These are phyloP conservation scores for Pleurotus eryngii DNA, from an alignment of 768 basidiomycete genomes.

Conservation along the genomic window DNA sequence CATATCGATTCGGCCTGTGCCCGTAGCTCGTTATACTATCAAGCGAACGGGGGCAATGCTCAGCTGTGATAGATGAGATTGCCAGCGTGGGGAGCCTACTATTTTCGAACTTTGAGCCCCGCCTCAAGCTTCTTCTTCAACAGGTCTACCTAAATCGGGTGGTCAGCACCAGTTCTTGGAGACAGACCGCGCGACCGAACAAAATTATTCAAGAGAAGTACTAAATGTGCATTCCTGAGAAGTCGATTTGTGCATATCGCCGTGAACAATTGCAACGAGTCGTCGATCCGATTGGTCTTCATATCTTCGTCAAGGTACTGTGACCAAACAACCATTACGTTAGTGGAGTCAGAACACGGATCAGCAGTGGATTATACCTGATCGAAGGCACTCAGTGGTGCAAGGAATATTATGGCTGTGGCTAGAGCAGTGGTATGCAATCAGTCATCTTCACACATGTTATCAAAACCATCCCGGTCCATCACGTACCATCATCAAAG, in stretches of 20 bases:
- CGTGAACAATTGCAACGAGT: conserved; percentile 77
- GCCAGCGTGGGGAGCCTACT: conserved; percentile 43
- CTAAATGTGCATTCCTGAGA: conserved; percentile 66
- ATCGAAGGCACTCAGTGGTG: conserved; percentile 85
- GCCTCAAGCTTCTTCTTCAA: conserved; percentile 67
- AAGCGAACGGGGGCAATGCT: not conserved
- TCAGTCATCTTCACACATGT: no score
- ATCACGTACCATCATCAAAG: conserved; percentile 69
- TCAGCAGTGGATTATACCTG: conserved; percentile 43
- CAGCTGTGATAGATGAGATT: not conserved
- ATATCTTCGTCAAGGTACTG: conserved; percentile 84
- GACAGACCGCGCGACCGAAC: conserved; percentile 12
- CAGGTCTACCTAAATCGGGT: conserved; percentile 55
- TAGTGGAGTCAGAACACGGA: not conserved
- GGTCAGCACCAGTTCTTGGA: conserved; percentile 9
- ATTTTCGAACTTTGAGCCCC: conserved; percentile 69
- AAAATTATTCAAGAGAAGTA: conserved; percentile 78
- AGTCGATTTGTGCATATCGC: conserved; percentile 74
- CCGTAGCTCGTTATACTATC: conserved; percentile 75
- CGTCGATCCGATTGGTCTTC: conserved; percentile 74
- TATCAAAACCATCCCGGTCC: no score
- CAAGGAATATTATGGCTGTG: conserved; percentile 82
- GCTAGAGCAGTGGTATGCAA: conserved; percentile 34
- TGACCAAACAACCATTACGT: not conserved
- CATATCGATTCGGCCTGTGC: conserved; percentile 66